These are phyloP conservation scores for Lasiodiplodia sp. DNA, from an alignment of 2,329 filamentous ascomycete species.

Conservation along the genomic window DNA sequence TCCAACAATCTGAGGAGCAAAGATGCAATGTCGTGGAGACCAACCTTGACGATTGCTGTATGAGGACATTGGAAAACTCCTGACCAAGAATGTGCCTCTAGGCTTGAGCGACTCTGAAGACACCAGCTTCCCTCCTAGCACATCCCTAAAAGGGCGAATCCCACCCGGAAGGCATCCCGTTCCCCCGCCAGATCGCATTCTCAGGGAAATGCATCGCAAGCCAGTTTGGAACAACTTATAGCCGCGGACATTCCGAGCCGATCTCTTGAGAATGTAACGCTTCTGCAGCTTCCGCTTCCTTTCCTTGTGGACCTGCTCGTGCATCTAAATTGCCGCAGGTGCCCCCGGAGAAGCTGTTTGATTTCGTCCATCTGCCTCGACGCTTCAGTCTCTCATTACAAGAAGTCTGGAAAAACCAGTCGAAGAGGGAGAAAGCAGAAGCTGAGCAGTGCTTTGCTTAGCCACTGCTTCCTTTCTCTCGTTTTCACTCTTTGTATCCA, in stretches of 20 bases:
- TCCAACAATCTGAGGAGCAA: neutral
- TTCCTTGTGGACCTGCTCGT: neutral
- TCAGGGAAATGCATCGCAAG: neutral
- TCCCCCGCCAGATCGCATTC: neutral
- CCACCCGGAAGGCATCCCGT: neutral
- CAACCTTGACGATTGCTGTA: neutral
- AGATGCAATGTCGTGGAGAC: neutral
- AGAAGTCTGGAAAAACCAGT: conserved; percentile 1
- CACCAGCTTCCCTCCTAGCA: neutral
- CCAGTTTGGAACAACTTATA: neutral
- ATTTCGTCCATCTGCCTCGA: neutral
- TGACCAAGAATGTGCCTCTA: neutral
- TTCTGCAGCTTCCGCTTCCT: conserved; percentile 8
- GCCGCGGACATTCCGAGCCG: conserved; percentile 6
- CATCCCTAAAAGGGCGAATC: neutral
- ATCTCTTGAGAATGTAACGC: conserved; percentile 15
- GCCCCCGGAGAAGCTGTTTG: neutral
- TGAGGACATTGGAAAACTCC: neutral
- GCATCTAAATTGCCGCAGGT: conserved; percentile 23
- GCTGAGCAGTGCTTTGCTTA: conserved; percentile 22
- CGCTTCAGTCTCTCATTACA: conserved; percentile 9
- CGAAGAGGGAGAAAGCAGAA: conserved; percentile 9
- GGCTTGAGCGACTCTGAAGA: neutral
- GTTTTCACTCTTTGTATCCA: neutral
- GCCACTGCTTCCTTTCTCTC: conserved; percentile 5